Percentiles rank a stretch among this genome's conserved stretches.
Evolutionary conservation across 495 filamentous ascomycete species (phyloP).

Genomic region (Trichoderma parareesei): DNA sequence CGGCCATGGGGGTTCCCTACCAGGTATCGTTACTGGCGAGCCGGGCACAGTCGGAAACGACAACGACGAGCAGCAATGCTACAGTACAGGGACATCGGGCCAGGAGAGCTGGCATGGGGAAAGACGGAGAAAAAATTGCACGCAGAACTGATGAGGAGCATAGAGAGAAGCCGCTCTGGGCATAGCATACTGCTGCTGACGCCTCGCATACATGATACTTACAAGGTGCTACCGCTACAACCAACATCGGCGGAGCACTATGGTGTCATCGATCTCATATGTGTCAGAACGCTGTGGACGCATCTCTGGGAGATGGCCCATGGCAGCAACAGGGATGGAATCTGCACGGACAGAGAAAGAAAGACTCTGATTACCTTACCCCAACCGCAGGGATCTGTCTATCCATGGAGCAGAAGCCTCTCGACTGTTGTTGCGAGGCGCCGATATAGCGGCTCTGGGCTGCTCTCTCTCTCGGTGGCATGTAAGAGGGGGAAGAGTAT

Average conservation of each 20-base stretch:
- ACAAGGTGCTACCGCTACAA: not conserved
- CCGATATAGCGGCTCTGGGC: not conserved
- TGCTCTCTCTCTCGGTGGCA: not conserved
- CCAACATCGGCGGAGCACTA: conserved; percentile 3
- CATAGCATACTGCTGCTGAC: conserved; percentile 5
- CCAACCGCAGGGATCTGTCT: not conserved
- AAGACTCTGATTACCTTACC: not conserved
- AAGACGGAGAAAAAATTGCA: not conserved
- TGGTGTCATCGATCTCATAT: conserved; percentile 10
- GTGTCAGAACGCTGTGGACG: conserved; percentile 10
- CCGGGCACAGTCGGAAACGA: conserved; percentile 8
- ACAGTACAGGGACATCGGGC: not conserved
- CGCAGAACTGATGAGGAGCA: not conserved
- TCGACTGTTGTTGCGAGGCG: not conserved
- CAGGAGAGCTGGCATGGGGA: not conserved
- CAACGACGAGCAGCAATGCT: not conserved
- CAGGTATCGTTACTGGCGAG: not conserved
- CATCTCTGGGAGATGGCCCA: not conserved
- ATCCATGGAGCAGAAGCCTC: not conserved
- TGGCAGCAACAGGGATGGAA: not conserved
- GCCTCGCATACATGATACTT: not conserved
- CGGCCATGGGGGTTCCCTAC: not conserved
- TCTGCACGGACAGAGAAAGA: not conserved
- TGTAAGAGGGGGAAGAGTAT: not conserved
- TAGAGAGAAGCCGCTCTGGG: not conserved